Evolutionary conservation across 2,329 filamentous ascomycete species (phyloP).

Genomic region (Microsporum ferrugineum): DNA sequence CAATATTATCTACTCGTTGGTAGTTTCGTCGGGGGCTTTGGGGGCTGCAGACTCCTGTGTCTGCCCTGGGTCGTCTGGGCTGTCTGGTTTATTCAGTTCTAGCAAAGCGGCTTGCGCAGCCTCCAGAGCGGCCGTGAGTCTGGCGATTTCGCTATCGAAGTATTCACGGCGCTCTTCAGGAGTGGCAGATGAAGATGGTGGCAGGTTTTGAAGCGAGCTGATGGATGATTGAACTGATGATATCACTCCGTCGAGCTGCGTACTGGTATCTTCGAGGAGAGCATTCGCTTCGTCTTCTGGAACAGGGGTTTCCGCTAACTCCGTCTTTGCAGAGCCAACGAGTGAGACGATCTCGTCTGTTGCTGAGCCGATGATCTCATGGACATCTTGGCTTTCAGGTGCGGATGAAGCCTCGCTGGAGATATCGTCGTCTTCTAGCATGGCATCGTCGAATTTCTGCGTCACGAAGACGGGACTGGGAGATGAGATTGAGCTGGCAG

Average conservation of each 20-base stretch:
- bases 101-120: not conserved
- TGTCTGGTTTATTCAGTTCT: not conserved
- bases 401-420: not conserved
- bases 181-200: not conserved
- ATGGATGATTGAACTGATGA: constrained; percentile 46
- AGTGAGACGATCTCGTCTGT: constrained; percentile 46
- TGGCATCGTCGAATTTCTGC: not conserved
- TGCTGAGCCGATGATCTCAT: constrained; percentile 37
- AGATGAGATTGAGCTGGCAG: not conserved
- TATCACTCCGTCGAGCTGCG: constrained; percentile 44
- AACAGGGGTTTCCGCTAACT: constrained; percentile 45
- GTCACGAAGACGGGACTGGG: not conserved
- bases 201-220: constrained; percentile 35
- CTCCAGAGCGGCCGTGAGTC: not conserved
- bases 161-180: not conserved
- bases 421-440: not conserved
- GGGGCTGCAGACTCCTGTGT: not conserved
- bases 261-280: constrained; percentile 39
- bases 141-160: not conserved
- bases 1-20: not conserved
- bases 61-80: not conserved
- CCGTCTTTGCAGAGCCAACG: constrained; percentile 47
- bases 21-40: not conserved
- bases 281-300: constrained; percentile 44
- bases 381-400: not conserved